phyloP scores from a whole-genome alignment of 2,329 filamentous ascomycete genomes.

The Apiospora malaysiana region DNA sequence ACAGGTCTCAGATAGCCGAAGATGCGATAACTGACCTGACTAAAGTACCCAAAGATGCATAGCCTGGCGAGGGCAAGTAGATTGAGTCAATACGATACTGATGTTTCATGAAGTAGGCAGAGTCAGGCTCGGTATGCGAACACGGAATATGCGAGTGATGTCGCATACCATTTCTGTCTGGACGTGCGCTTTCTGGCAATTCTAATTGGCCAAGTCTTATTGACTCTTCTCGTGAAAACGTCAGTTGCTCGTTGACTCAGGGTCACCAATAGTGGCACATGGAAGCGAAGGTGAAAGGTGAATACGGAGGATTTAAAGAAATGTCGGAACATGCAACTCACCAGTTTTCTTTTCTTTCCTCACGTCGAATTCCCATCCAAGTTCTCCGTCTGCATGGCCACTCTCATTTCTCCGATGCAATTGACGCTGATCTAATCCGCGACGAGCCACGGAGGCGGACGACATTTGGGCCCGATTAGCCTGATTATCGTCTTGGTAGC shows the following conservation, averaged over 20 bases:
- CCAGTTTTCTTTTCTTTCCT: no score
- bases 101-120: neutral
- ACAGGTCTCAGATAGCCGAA: neutral
- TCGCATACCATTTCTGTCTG: neutral
- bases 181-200: neutral
- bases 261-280: no score
- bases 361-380: no score
- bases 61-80: neutral
- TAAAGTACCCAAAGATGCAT: neutral
- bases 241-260: neutral
- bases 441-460: neutral
- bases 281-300: no score
- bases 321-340: no score
- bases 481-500: neutral
- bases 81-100: neutral
- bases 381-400: no score
- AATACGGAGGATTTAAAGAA: no score
- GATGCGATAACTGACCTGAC: neutral
- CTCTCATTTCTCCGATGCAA: neutral
- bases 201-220: neutral
- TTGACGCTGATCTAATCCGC: slow-evolving; percentile 1
- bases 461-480: slow-evolving; percentile 9
- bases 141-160: neutral
- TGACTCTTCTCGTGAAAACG: neutral
- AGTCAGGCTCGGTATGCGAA: neutral